phyloP scores from a whole-genome alignment of 257 asterid genomes.

The Mentha longifolia region DNA sequence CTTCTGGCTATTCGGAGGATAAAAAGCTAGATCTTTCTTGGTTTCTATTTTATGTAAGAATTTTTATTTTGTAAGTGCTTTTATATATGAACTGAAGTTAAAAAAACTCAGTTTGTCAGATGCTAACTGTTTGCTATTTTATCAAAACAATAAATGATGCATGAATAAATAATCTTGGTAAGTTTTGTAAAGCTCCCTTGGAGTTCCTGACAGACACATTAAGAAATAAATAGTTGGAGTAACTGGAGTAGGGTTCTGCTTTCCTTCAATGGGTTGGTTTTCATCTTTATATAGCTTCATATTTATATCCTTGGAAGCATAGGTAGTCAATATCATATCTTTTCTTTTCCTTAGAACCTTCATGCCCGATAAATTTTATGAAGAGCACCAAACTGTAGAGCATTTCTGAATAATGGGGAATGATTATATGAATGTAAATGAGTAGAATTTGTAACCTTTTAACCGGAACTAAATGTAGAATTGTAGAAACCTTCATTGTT shows the following conservation, averaged over 20 bases:
- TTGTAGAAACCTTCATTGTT: too few relatives aligned
- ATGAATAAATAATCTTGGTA: too few relatives aligned
- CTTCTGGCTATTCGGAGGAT: background rate
- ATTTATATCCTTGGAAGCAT: background rate
- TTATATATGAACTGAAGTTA: background rate
- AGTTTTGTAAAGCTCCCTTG: background rate
- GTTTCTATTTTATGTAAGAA: background rate
- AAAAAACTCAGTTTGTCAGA: background rate
- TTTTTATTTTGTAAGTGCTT: background rate
- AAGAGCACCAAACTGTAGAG: background rate
- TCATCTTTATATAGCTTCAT: background rate
- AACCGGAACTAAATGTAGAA: too few relatives aligned
- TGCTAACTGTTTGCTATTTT: background rate
- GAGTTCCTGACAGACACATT: background rate
- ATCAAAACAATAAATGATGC: background rate
- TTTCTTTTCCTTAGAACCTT: conserved; percentile 1
- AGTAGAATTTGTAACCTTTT: background rate
- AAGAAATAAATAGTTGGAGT: background rate
- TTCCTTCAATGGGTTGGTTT: background rate
- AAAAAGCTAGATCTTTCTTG: background rate
- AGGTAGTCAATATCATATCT: background rate
- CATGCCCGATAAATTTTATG: background rate
- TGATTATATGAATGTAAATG: background rate
- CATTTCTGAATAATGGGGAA: background rate
- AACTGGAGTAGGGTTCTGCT: background rate